Conservation (phyloP, 1,284 basidiomycete species). For the Tylopilus sp. region DNA sequence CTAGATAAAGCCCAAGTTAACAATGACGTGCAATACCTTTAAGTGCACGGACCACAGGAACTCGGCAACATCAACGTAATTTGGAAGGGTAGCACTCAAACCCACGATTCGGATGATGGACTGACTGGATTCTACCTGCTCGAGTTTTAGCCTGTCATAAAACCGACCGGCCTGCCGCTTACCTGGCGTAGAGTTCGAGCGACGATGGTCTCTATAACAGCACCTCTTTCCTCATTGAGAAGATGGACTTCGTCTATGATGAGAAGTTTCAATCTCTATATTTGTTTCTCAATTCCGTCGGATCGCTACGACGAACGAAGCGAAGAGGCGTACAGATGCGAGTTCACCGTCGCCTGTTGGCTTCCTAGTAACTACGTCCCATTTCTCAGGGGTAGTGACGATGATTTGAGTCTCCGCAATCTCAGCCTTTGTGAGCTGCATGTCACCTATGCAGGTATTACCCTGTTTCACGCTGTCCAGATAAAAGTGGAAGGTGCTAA, state of each 20-base stretch:
- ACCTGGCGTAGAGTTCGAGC: conserved; percentile 92
- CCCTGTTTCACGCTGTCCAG: neutral
- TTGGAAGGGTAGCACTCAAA: conserved; percentile 96
- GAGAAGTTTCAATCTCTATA: conserved; percentile 85
- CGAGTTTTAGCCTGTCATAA: neutral
- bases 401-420: conserved; percentile 97
- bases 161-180: conserved; percentile 5
- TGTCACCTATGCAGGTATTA: conserved; percentile 66
- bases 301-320: neutral
- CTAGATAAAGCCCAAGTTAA: conserved; percentile 39
- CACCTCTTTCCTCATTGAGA: conserved; percentile 96
- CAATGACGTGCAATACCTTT: neutral
- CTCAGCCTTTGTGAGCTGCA: conserved; percentile 95
- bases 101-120: conserved; percentile 98
- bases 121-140: conserved; percentile 92
- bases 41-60: conserved; percentile 69
- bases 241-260: conserved; percentile 99
- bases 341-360: conserved; percentile 96
- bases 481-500: conserved; percentile 23
- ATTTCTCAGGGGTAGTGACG: conserved; percentile 99
- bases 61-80: conserved; percentile 96
- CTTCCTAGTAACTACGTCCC: conserved; percentile 99
- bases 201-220: conserved; percentile 98
- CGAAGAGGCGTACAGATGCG: conserved; percentile 61
- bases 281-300: conserved; percentile 7